phyloP scores from a whole-genome alignment of 2,329 filamentous ascomycete species.

The Fusarium cyanostomum region DNA sequence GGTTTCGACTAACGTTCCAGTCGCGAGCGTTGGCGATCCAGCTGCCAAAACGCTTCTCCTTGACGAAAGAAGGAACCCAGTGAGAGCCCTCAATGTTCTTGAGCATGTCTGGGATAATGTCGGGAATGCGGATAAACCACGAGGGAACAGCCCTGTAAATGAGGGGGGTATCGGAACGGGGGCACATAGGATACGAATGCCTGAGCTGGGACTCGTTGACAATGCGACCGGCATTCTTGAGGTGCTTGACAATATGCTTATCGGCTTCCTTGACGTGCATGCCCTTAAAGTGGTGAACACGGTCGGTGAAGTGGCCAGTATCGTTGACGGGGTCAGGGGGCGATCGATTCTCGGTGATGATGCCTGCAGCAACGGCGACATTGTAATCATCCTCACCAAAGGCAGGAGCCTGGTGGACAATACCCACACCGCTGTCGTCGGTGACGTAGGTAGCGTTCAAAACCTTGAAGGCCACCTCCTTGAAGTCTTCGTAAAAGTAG shows the following conservation, averaged over 20 bases:
- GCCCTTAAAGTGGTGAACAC: conserved; percentile 83
- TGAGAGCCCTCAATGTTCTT: conserved; percentile 87
- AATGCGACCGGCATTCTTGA: conserved; percentile 80
- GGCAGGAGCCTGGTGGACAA: conserved; percentile 92
- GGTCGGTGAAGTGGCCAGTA: conserved; percentile 78
- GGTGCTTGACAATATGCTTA: conserved; percentile 89
- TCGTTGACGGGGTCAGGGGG: conserved; percentile 95
- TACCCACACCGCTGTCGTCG: conserved; percentile 87
- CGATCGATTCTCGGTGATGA: conserved; percentile 78
- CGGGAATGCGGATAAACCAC: conserved; percentile 92
- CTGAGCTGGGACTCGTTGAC: conserved; percentile 87
- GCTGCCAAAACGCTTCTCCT: conserved; percentile 88
- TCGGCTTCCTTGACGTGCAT: conserved; percentile 93
- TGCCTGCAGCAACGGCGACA: conserved; percentile 77
- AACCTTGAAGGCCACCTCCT: conserved; percentile 83
- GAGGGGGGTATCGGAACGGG: conserved; percentile 91
- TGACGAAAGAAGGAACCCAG: conserved; percentile 92
- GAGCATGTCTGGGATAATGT: conserved; percentile 88
- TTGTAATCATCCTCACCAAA: conserved; percentile 98
- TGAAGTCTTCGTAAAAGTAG: conserved; percentile 90
- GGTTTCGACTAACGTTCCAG: conserved; percentile 94
- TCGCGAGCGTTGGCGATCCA: conserved; percentile 93
- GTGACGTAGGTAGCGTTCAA: conserved; percentile 88
- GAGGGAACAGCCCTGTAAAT: conserved; percentile 93
- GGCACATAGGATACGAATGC: conserved; percentile 94